Evolutionary conservation across 106 monocot species (phyloP), one percentile per base, ranked within the genome.

Genomic region (Posidonia australis): DNA sequence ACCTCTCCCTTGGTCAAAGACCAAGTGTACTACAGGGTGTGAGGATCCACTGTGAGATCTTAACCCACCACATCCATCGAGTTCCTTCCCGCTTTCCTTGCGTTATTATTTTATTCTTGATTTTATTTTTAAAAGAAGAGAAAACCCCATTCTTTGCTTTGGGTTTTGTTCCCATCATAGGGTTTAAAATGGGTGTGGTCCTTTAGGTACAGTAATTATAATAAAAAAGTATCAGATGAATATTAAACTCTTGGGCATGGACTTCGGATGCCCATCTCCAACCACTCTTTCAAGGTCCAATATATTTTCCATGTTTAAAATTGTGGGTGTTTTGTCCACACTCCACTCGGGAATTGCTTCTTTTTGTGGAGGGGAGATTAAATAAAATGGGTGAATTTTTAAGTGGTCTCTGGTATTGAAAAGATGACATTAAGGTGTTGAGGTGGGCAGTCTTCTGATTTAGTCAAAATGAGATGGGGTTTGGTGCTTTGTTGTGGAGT

Each of bases 341-440:
- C 27, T 27, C 64, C 64, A 63, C 49, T 66, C 51, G 66, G 66
- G 26, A 66, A 66, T 51, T 66, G 66, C 66, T 62, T 62, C 21
- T 32, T 10, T 52, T 0, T 21, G 51, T 66, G 66, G 51, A 22
- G 18, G 51, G 29, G 18, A 16, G 65, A 65, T 25, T n/a, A n/a
- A n/a, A 27, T 31, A 42, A 65, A 26, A 63, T 10, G 7, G 19
- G 12, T 24, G 23, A 12, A 27, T 46, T 64, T 48, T 29, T 13
- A 27, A 64, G 47, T 63, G 63, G 63, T 60, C 59, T 60, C 36
- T 60, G 46, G 44, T 46, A 10, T 22, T 46, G 51, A 51, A 20
- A 52, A 51, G 66, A 31, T 1, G 31, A 32, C 29, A 31, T 51
- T 9, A 32, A 48, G 32, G 14, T 51, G 66, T 13, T 49, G 48